Conservation (phyloP, 805 yeast species). For the Tetrapisispora phaffii region DNA sequence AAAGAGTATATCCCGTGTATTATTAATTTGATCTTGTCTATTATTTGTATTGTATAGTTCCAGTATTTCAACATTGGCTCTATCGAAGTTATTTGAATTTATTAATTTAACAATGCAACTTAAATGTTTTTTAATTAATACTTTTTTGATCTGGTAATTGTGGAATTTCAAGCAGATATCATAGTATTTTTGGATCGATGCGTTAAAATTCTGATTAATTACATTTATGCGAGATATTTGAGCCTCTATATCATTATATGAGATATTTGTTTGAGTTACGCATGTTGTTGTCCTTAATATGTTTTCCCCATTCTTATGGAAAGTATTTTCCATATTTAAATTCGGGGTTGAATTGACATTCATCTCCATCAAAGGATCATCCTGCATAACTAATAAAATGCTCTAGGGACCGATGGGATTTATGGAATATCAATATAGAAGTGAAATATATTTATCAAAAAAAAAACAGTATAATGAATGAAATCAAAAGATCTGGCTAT, state of each 20-base stretch:
- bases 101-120: slow-evolving; percentile 17
- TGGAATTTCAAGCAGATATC: not conserved
- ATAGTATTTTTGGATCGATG: not conserved
- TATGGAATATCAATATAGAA: no score
- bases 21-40: slow-evolving; percentile 4
- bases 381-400: not conserved
- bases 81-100: slow-evolving; percentile 5
- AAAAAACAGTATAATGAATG: no score
- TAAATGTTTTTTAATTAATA: slow-evolving; percentile 16
- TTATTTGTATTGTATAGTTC: slow-evolving; percentile 19
- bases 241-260: not conserved
- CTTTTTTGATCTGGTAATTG: not conserved
- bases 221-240: not conserved
- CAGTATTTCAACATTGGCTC: slow-evolving; percentile 14
- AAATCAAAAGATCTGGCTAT: no score
- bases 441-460: no score
- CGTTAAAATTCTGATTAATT: not conserved
- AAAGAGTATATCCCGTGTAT: slow-evolving; percentile 15
- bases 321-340: no score
- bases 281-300: not conserved
- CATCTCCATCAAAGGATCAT: not conserved
- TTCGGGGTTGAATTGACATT: not conserved
- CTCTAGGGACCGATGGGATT: not conserved
- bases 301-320: not conserved
- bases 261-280: not conserved